Percentiles rank a stretch among this genome's conserved stretches.
Evolutionary conservation across 2,329 filamentous ascomycete genomes (phyloP).

Genomic region (Curvularia verruculosa): DNA sequence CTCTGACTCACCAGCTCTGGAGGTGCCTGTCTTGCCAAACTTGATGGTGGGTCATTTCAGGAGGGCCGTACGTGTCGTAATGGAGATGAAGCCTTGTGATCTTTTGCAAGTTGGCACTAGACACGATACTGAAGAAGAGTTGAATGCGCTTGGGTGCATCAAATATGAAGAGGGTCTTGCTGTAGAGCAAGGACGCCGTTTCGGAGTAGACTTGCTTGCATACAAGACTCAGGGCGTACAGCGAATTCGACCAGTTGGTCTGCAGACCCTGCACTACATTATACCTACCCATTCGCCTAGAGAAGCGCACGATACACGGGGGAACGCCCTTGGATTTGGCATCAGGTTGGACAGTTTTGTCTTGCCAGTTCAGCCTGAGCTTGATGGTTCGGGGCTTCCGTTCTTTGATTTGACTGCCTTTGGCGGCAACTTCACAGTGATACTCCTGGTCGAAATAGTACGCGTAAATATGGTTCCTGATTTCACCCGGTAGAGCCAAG

Average conservation of each 20-base stretch:
- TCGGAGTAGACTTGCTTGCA: conserved; percentile 41
- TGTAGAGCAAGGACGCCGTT: conserved; percentile 36
- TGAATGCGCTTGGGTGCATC: conserved; percentile 32
- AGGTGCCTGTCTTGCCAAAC: conserved; percentile 37
- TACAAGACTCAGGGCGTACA: conserved; percentile 37
- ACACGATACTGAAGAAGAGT: conserved; percentile 34
- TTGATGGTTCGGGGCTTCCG: conserved; percentile 20
- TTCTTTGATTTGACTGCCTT: conserved; percentile 15
- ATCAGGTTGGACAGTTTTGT: background rate
- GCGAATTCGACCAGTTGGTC: conserved; percentile 38
- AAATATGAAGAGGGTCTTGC: conserved; percentile 39
- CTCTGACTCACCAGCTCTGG: conserved; percentile 25
- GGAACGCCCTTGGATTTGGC: background rate
- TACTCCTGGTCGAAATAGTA: conserved; percentile 41
- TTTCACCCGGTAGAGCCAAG: conserved; percentile 55
- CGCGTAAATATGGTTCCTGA: conserved; percentile 57
- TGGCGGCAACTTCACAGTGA: conserved; percentile 35
- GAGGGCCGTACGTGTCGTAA: conserved; percentile 39
- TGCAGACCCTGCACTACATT: conserved; percentile 23
- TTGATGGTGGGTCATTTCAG: conserved; percentile 12
- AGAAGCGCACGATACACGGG: conserved; percentile 22
- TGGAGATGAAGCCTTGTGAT: conserved; percentile 41
- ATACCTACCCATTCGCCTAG: conserved; percentile 27
- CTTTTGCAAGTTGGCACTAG: conserved; percentile 20
- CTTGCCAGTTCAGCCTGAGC: conserved; percentile 11